Evolutionary conservation across 805 yeast genomes (phyloP).

Genomic region (Nakazawaea ishiwadae): DNA sequence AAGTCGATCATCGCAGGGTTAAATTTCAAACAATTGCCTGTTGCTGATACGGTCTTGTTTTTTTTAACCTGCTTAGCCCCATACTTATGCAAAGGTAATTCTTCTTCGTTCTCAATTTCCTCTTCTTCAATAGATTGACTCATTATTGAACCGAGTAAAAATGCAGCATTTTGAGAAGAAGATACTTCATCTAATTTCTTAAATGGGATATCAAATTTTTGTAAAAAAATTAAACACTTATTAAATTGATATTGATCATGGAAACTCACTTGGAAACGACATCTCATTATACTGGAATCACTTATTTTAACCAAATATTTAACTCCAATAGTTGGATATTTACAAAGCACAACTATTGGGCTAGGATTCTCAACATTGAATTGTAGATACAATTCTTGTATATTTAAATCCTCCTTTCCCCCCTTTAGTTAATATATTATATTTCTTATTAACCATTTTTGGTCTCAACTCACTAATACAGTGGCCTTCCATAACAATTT

Average conservation of each 20-base stretch:
- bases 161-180: not conserved
- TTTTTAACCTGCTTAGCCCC: too few species aligned
- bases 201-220: not conserved
- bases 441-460: not conserved
- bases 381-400: conserved; percentile 4
- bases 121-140: too few species aligned
- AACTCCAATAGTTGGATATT: conserved; percentile 4
- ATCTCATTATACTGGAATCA: not conserved
- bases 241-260: not conserved
- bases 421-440: not conserved
- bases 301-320: not conserved
- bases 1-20: too few species aligned
- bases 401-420: conserved; percentile 4
- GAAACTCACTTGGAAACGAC: conserved; percentile 7
- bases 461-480: conserved; percentile 1
- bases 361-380: not conserved
- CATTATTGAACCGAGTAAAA: too few species aligned
- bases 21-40: too few species aligned
- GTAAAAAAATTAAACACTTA: not conserved
- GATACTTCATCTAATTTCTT: not conserved
- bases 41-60: too few species aligned
- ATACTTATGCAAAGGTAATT: too few species aligned
- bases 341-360: not conserved
- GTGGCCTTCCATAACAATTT: conserved; percentile 8
- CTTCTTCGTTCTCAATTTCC: too few species aligned